phyloP scores from a whole-genome alignment of 495 filamentous ascomycete genomes.

The Neurospora sp. region DNA sequence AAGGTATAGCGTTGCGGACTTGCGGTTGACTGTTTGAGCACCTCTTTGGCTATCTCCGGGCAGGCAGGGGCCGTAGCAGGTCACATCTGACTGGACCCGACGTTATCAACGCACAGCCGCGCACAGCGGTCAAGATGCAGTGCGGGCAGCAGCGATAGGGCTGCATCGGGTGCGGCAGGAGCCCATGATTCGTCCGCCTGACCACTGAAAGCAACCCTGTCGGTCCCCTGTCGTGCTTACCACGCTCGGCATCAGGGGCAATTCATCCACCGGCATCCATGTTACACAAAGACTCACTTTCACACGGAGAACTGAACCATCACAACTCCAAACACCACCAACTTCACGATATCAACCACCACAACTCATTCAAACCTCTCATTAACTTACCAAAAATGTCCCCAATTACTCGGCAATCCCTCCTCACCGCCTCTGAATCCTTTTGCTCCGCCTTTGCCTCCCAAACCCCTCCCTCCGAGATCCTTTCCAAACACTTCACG shows the following conservation, averaged over 20 bases:
- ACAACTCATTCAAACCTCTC: neutral
- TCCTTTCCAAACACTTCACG: slow-evolving; percentile 43
- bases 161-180: neutral
- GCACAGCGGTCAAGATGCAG: neutral
- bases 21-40: neutral
- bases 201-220: neutral
- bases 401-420: slow-evolving; percentile 13
- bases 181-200: neutral
- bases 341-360: neutral
- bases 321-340: neutral
- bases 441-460: slow-evolving; percentile 41
- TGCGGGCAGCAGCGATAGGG: neutral
- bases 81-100: neutral
- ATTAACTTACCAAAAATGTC: neutral
- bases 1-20: neutral
- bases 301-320: neutral
- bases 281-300: neutral
- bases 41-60: neutral
- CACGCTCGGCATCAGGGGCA: neutral
- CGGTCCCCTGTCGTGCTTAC: neutral
- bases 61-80: neutral
- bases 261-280: neutral
- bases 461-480: slow-evolving; percentile 17
- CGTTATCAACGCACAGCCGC: neutral
- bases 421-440: slow-evolving; percentile 32